Evolutionary conservation across 768 basidiomycete genomes (phyloP).

Genomic region (Trametes elegans): DNA sequence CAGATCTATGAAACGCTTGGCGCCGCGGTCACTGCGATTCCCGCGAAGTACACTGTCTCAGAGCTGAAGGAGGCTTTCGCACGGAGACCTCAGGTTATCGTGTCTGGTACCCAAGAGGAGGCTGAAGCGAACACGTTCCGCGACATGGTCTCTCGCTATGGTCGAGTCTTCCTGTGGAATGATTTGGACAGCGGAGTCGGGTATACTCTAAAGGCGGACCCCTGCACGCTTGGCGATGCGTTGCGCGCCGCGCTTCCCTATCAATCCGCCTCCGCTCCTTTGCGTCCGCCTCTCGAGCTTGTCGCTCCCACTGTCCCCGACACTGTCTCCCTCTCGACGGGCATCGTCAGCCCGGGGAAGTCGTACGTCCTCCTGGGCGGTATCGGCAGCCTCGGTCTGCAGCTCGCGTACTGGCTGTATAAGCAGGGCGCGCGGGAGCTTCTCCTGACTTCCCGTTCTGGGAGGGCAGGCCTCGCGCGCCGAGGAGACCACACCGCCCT

Average conservation of each 20-base stretch:
- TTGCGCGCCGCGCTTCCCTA: neutral
- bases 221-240: slow-evolving; percentile 12
- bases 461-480: neutral
- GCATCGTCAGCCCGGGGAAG: slow-evolving; percentile 30
- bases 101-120: neutral
- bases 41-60: neutral
- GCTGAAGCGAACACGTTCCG: neutral
- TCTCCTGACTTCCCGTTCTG: slow-evolving; percentile 17
- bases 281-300: neutral
- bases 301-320: neutral
- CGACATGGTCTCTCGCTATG: neutral
- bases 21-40: neutral
- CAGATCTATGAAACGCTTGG: neutral
- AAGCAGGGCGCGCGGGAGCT: slow-evolving; percentile 19
- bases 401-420: slow-evolving; percentile 42
- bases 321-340: neutral
- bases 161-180: slow-evolving; percentile 18
- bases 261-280: neutral
- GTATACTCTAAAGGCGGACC: slow-evolving; percentile 1
- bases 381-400: slow-evolving; percentile 37
- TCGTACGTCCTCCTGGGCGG: slow-evolving; percentile 41
- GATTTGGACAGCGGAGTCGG: neutral
- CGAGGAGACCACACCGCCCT: neutral
- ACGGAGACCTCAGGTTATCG: neutral
- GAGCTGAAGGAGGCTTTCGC: neutral